Evolutionary conservation across 2,329 filamentous ascomycete species (phyloP), one percentile per base, ranked within the genome.

Genomic region (Aureobasidium leucospermi): DNA sequence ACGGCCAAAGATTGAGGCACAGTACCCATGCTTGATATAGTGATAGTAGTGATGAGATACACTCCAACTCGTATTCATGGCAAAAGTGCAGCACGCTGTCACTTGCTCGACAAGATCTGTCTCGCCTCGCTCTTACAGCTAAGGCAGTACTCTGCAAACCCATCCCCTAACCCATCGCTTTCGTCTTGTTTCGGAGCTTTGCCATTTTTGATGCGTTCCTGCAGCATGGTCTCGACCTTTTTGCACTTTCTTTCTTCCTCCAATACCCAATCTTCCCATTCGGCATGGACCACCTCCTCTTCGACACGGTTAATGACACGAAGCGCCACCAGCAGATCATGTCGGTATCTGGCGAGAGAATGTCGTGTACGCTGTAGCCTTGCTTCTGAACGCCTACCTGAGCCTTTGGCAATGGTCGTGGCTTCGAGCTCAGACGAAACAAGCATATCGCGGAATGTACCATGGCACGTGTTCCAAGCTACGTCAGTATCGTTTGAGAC

Each of bases 261-360:
- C 3, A 82, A 74, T 32, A 97, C 80, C 92, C 93, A 99, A 64
- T 89, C 89, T 75, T 96, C 92, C 87, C 91, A 99, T 72, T 96
- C 93, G 0, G 88, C 87, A 67, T 85, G 83, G 58, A 97, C 74
- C 71, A 96, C 86, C 72, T 96, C 91, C 61, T 83, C 81, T 77
- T 97, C 94, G 31, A 97, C 85, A 60, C 82, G 87, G 73, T 97
- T 96, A 62, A 97, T 86, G 2, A 96, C 84, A 4, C 92, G 85
- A 77, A 97, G 85, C 5, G 92, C 91, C 5, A 99, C 92, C 2
- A 97, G 76, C 19, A 99, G 78, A 69, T 97, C 91, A 71, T 99
- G 90, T 2, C 94, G 82, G 71, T 96, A 94, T 2, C 84, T 79
- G 0, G 89, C 93, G 0, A 99, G 82, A 28, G 87, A 83, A 73